These are phyloP conservation scores for Chytridium lagenaria DNA, from an alignment of 371 early-diverging fungal species.

Conservation along the genomic window DNA sequence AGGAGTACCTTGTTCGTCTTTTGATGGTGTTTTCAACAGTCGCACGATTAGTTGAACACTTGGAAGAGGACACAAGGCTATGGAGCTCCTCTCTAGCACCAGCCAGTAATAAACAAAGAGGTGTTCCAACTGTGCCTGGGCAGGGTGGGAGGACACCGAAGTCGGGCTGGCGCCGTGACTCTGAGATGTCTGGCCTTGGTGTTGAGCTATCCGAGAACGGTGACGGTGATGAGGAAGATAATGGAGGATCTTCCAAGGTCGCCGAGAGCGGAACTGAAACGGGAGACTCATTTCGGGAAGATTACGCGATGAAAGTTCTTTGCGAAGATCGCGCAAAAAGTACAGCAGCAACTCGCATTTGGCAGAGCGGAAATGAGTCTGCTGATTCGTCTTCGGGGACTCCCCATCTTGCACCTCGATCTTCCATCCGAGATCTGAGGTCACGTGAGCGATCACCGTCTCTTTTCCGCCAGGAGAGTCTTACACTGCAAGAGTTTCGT, in stretches of 20 bases:
- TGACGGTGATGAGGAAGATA: constrained; percentile 32
- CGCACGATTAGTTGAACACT: constrained; percentile 55
- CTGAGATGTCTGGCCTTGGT: constrained; percentile 28
- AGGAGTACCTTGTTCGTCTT: constrained; percentile 43
- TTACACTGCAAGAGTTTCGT: constrained; percentile 40
- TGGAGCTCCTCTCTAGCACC: constrained; percentile 43
- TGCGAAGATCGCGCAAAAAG: not conserved
- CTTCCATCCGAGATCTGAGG: not conserved
- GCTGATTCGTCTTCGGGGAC: not conserved
- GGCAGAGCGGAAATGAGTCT: not conserved
- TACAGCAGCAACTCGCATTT: not conserved
- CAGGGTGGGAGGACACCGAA: not conserved
- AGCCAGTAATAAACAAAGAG: not conserved
- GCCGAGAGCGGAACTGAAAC: constrained; percentile 42
- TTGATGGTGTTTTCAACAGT: constrained; percentile 59
- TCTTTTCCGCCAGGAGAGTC: constrained; percentile 39
- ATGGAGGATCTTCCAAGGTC: constrained; percentile 7
- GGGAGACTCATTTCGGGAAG: constrained; percentile 17
- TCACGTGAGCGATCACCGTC: constrained; percentile 30
- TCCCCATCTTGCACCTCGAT: not conserved
- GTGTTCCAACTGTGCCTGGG: constrained; percentile 1
- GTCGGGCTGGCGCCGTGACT: constrained; percentile 11
- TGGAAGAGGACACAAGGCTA: constrained; percentile 55
- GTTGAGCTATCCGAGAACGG: constrained; percentile 22
- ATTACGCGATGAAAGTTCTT: not conserved